Evolutionary conservation across 306 rosid genomes (phyloP).

Genomic region (Cucumis melo): DNA sequence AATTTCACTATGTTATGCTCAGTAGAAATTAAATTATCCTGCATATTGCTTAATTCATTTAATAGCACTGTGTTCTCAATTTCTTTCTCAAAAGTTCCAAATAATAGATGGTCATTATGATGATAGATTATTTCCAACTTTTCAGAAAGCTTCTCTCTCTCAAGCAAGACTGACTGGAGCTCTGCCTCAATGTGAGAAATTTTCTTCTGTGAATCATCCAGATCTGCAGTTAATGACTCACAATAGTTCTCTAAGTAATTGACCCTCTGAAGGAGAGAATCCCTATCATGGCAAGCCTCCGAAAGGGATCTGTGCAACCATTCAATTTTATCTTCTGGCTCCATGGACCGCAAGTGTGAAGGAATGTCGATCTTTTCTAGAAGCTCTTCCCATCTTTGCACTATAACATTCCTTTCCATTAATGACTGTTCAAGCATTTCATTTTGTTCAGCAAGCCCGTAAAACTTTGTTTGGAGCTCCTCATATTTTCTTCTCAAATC

Average conservation of each 20-base stretch:
- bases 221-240: slow-evolving; percentile 54
- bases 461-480: slow-evolving; percentile 71
- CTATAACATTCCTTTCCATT: slow-evolving; percentile 75
- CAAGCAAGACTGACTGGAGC: slow-evolving; percentile 31
- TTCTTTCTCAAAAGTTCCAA: slow-evolving; percentile 34
- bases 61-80: slow-evolving; percentile 45
- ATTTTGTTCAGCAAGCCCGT: slow-evolving; percentile 88
- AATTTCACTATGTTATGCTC: slow-evolving; percentile 47
- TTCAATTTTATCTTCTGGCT: slow-evolving; percentile 71
- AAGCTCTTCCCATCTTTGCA: slow-evolving; percentile 91
- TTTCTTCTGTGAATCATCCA: slow-evolving; percentile 56
- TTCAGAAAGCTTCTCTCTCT: slow-evolving; percentile 47
- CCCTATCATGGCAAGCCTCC: slow-evolving; percentile 51
- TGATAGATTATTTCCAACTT: slow-evolving; percentile 33
- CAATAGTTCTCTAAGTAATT: slow-evolving; percentile 52
- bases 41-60: slow-evolving; percentile 37
- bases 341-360: slow-evolving; percentile 57
- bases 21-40: slow-evolving; percentile 29
- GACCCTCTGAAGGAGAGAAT: slow-evolving; percentile 62
- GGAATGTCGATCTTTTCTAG: slow-evolving; percentile 75
- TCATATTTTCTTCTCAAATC: slow-evolving; percentile 55
- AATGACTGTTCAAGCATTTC: slow-evolving; percentile 96
- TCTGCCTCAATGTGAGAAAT: slow-evolving; percentile 46
- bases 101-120: slow-evolving; percentile 39
- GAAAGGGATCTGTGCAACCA: slow-evolving; percentile 60